Evolutionary conservation across 2,329 filamentous ascomycete genomes (phyloP), one percentile per base, ranked within the genome.

Genomic region (Xylaria sp.): DNA sequence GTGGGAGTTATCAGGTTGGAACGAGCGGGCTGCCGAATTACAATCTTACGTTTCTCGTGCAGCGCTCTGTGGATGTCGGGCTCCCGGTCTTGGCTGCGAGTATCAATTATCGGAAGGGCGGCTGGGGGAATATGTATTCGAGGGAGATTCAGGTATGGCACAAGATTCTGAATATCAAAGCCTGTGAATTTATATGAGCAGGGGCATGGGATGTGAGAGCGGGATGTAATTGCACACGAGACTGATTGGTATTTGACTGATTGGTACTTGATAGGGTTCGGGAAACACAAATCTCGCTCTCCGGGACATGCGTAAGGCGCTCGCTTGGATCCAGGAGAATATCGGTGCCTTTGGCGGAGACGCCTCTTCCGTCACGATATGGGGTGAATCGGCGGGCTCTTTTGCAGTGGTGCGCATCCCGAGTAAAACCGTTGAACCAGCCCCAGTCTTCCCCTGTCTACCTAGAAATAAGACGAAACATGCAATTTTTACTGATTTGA

Each of bases 41-140:
- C 74, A 90, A 90, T 72, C 80, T 89, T 59, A 86, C 85, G n/a
- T 87, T 84, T 62, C 82, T 90, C 45, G 84, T 90, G 1, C 74
- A 81, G 43, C 81, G 82, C 46, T 81, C 82, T 0, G 79, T 80
- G 3, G 73, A 78, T 5, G 81, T 84, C 15, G 79, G 79, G 67
- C 81, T 82, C 67, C 83, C 82, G 0, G 78, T 86, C 59, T 80
- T 85, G 56, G 83, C 78, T 0, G 81, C 84, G n/a, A 81, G 80
- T 15, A 76, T 86, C 55, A 85, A 85, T 61, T 85, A 85, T 62
- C 78, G 84, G 32, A 76, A 76, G 66, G 75, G 74, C 2, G 74
- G 70, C 15, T 76, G 73, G 73, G 75, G 75, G 10, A 76, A 75
- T 56, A 67, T 76, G 71, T 76, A 76, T 60, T 75, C 73, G 8